Base-by-base conservation (phyloP, 305 asterid genomes). In the Rubia balearica region DNA sequence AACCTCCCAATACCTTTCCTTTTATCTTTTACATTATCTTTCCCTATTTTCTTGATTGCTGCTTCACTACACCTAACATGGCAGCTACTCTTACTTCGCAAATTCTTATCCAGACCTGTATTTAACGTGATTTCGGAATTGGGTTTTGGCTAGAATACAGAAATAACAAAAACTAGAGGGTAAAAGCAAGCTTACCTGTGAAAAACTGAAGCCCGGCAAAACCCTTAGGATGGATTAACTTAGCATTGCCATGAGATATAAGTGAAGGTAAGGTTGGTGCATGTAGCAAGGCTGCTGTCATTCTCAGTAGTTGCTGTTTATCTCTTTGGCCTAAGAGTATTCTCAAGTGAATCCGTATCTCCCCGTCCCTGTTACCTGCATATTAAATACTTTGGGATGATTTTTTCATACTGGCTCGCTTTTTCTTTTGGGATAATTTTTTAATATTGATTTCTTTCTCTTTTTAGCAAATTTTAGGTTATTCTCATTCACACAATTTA, bases 1-100 rank as follows among this genome's bases (percentile, higher is more conserved):
- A 85, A 73, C 76, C 78, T 85, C 72, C 78, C 81, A 67, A 74
- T 81, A 13, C 73, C 81, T 83, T 78, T 90, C 75, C 82, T 79
- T 33, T 42, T 43, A 62, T 51, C 70, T 61, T 69, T 51, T 21
- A 12, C 38, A 36, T 19, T 14, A 60, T 64, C 57, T 22, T 64
- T 69, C 71, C 24, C 63, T 16, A 14, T 63, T 36, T 70, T 75
- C 70, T 63, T 69, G n/a, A 75, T 22, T 49, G 61, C 11, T 21
- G 78, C 70, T 69, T 69, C 67, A 69, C 70, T 61, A 53, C 78
- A 65, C 69, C 69, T 75, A 69, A 69, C 38, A 10, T 53, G 64
- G 33, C 24, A 24, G 43, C 48, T 53, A 75, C 17, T 51, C 14
- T 41, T 51, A 42, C 70, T 11, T 11, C 42, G 46, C 19, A 65